phyloP scores from a whole-genome alignment of 306 rosid species.

The Acacia confusa region DNA sequence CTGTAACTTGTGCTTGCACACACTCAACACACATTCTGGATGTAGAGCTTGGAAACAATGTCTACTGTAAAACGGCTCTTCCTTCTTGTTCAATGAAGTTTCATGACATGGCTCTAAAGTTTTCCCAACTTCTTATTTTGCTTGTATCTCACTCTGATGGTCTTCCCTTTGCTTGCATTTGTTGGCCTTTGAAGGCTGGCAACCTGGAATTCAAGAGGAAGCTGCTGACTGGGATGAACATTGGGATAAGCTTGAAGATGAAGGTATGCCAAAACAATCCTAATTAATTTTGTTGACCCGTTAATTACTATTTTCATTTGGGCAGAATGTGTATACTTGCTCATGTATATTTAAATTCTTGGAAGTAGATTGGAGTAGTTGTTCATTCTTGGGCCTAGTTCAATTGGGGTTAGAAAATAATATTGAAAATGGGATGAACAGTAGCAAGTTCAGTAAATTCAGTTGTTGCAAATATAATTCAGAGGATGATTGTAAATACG shows the following conservation, averaged over 20 bases:
- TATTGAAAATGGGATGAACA: neutral
- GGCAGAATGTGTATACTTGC: neutral
- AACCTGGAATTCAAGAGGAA: constrained; percentile 83
- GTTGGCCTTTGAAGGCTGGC: constrained; percentile 72
- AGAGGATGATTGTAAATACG: neutral
- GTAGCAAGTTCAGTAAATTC: neutral
- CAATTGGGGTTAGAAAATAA: neutral
- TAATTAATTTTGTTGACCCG: constrained; percentile 18
- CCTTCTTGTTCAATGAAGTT: neutral
- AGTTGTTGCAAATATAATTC: neutral
- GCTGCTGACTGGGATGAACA: constrained; percentile 98
- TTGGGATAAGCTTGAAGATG: constrained; percentile 95
- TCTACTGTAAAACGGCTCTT: neutral
- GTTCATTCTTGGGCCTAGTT: neutral
- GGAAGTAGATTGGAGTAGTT: neutral
- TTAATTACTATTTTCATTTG: constrained; percentile 5
- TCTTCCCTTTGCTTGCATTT: constrained; percentile 13
- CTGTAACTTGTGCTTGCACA: neutral
- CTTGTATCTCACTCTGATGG: neutral
- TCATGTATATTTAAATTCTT: neutral
- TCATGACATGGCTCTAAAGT: neutral
- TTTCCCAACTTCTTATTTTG: constrained; percentile 16
- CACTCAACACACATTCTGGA: neutral
- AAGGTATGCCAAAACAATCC: constrained; percentile 60
- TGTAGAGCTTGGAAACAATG: constrained; percentile 1